These are phyloP conservation scores for Microcos paniculata DNA, from an alignment of 345 rosid species.

Conservation along the genomic window DNA sequence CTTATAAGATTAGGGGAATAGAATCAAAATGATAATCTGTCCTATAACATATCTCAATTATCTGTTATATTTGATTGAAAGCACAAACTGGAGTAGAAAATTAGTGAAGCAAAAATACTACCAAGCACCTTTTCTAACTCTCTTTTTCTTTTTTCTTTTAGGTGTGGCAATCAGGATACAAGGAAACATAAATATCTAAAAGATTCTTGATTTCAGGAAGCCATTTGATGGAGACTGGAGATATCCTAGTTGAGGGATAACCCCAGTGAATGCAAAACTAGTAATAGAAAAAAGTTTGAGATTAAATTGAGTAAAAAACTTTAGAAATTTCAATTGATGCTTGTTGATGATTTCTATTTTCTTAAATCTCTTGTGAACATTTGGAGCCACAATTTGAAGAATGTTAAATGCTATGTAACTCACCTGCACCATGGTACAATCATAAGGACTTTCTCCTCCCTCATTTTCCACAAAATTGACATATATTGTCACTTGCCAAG, in stretches of 20 bases:
- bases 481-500: background rate
- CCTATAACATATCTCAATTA: background rate
- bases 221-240: too few relatives aligned
- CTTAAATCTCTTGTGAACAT: background rate
- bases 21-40: background rate
- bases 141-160: too few relatives aligned
- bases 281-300: too few relatives aligned
- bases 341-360: too few relatives aligned
- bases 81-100: background rate
- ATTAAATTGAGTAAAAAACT: too few relatives aligned
- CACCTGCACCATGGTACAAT: background rate
- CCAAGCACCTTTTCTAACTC: background rate
- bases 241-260: too few relatives aligned
- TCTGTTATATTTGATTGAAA: background rate
- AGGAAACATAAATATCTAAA: background rate
- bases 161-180: background rate
- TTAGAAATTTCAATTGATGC: too few relatives aligned
- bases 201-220: background rate
- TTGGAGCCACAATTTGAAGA: background rate
- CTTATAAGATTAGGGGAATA: background rate
- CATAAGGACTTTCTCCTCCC: background rate
- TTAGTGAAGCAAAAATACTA: background rate
- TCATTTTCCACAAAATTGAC: background rate
- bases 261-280: too few relatives aligned
- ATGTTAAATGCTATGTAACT: background rate